These are phyloP conservation scores for Cenchrus fungigraminus DNA, from an alignment of 176 grass and related monocot genomes.

Conservation along the genomic window DNA sequence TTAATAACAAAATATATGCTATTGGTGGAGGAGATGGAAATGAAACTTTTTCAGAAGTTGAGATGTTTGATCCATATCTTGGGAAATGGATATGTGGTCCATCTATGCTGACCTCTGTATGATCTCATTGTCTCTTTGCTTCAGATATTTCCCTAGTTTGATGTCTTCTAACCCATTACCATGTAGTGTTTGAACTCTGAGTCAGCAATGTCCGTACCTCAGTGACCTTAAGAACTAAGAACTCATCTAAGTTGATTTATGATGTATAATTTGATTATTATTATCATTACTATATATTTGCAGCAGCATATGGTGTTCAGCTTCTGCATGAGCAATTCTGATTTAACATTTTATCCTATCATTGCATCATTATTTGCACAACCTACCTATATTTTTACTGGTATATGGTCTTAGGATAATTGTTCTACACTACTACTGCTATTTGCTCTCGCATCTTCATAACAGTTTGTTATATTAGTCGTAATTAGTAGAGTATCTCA, in stretches of 20 bases:
- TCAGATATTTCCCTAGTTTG: conserved; percentile 18
- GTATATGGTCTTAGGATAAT: neutral
- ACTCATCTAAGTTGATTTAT: neutral
- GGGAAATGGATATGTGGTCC: conserved; percentile 72
- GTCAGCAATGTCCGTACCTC: neutral
- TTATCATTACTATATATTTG: conserved; percentile 8
- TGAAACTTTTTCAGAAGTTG: conserved; percentile 72
- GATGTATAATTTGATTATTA: neutral
- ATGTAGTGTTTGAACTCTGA: neutral
- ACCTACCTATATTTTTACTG: conserved; percentile 21
- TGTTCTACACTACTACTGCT: neutral
- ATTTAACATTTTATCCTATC: conserved; percentile 20
- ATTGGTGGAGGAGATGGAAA: conserved; percentile 87
- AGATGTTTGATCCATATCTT: conserved; percentile 89
- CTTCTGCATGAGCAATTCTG: neutral
- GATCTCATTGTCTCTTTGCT: conserved; percentile 34
- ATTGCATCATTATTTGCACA: neutral
- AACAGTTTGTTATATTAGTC: neutral
- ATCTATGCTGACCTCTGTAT: conserved; percentile 64
- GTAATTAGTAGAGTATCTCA: neutral
- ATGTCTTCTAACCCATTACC: conserved; percentile 29
- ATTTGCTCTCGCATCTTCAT: neutral
- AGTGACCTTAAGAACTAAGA: conserved; percentile 12
- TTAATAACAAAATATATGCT: conserved; percentile 78
- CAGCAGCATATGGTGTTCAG: neutral